Percentiles rank a stretch among this genome's conserved stretches.
Evolutionary conservation across 1,284 basidiomycete species (phyloP).

Genomic region (Phellopilus nigrolimitatus): DNA sequence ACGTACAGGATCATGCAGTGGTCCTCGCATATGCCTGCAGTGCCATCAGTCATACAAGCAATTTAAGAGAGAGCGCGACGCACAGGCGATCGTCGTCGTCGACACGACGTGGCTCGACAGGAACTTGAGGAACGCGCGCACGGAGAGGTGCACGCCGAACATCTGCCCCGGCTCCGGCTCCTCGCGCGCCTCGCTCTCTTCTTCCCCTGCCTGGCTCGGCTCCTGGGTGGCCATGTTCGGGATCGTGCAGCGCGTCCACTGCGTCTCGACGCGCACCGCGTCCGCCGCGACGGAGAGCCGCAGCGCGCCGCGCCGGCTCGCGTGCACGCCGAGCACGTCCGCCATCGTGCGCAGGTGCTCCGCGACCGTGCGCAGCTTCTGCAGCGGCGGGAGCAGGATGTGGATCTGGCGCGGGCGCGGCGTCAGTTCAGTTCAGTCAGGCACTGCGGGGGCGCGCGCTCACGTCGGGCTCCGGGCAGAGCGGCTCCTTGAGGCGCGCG

Average conservation of each 20-base stretch:
- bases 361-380: constrained; percentile 74
- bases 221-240: constrained; percentile 43
- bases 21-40: constrained; percentile 73
- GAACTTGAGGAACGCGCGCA: constrained; percentile 79
- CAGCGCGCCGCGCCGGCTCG: constrained; percentile 61
- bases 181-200: constrained; percentile 30
- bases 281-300: constrained; percentile 68
- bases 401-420: constrained; percentile 53
- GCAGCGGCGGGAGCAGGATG: constrained; percentile 73
- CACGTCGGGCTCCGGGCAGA: constrained; percentile 88
- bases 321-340: constrained; percentile 67
- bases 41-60: not conserved
- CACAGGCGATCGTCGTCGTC: constrained; percentile 83
- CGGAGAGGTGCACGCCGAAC: constrained; percentile 65
- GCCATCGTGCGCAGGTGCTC: constrained; percentile 74
- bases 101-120: constrained; percentile 81
- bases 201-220: constrained; percentile 41
- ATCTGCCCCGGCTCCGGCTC: constrained; percentile 46
- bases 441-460: constrained; percentile 25
- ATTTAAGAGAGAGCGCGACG: constrained; percentile 27
- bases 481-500: constrained; percentile 69
- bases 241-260: constrained; percentile 72
- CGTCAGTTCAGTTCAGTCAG: not conserved
- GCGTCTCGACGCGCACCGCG: constrained; percentile 69
- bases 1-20: constrained; percentile 88